Conservation (phyloP, 2,329 filamentous ascomycete genomes). For the Diaporthe longicolla region DNA sequence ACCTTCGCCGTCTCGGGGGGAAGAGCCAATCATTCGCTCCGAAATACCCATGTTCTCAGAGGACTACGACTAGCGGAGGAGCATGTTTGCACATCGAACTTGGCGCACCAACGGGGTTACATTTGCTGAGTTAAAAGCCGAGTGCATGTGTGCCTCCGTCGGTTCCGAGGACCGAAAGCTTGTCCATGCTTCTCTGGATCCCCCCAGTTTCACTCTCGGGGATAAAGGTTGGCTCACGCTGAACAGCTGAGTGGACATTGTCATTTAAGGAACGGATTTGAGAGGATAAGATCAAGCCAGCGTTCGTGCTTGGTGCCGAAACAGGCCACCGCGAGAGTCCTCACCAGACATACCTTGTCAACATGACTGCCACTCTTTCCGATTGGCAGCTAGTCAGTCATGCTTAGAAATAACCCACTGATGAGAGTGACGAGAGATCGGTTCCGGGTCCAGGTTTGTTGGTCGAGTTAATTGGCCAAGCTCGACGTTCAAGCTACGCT, state of each 20-base stretch:
- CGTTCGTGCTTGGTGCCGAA: accelerated
- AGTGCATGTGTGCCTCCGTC: background rate
- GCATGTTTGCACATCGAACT: background rate
- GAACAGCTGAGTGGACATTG: background rate
- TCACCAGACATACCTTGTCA: background rate
- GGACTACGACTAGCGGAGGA: background rate
- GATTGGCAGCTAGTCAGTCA: background rate
- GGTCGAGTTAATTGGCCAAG: background rate
- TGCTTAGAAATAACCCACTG: background rate
- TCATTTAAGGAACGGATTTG: background rate
- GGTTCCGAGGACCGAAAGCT: background rate
- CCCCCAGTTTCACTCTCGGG: background rate
- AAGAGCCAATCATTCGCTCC: background rate
- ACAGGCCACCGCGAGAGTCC: background rate
- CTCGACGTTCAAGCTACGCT: background rate
- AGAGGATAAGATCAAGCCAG: background rate
- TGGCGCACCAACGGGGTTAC: background rate
- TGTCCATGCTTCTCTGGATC: background rate
- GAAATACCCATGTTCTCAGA: background rate
- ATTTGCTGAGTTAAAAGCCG: background rate
- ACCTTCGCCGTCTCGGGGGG: background rate
- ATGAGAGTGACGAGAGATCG: background rate
- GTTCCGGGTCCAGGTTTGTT: background rate
- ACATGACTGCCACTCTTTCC: background rate
- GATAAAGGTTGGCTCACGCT: background rate